Evolutionary conservation across 257 asterid species (phyloP).

Genomic region (Rehmannia glutinosa): DNA sequence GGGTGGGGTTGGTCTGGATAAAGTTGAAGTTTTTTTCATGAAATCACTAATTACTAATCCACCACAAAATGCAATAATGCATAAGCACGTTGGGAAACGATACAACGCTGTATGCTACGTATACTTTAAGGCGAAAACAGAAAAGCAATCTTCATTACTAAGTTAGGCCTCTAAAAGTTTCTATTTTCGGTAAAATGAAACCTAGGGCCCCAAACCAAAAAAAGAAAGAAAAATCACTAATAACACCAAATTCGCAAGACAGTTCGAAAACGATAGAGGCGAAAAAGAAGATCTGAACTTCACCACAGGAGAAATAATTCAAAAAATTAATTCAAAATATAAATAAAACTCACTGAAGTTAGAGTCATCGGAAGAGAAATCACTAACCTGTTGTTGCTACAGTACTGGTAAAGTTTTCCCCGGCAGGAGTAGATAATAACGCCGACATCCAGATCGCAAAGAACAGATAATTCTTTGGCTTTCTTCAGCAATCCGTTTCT

Average conservation of each 20-base stretch:
- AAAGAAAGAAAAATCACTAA: background rate
- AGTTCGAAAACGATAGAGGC: background rate
- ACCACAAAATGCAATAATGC: background rate
- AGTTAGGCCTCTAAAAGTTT: background rate
- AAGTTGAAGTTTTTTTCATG: background rate
- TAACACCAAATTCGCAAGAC: background rate
- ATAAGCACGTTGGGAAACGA: background rate
- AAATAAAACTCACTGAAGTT: background rate
- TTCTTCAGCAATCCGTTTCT: conserved; percentile 48
- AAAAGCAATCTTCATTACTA: background rate
- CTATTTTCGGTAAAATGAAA: conserved; percentile 10
- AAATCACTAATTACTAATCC: background rate
- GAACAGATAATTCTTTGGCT: conserved; percentile 42
- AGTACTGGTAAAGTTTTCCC: conserved; percentile 42
- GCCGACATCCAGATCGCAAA: conserved; percentile 54
- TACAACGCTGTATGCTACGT: background rate
- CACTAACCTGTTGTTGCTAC: conserved; percentile 45
- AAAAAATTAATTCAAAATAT: background rate
- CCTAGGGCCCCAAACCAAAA: background rate
- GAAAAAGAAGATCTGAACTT: background rate
- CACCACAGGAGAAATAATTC: background rate
- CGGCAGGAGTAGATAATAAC: conserved; percentile 40
- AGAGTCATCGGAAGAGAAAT: too few species aligned
- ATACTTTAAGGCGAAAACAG: background rate
- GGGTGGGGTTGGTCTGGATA: background rate